Evolutionary conservation across 2,329 filamentous ascomycete species (phyloP).

Genomic region (Trichoderma sp.): DNA sequence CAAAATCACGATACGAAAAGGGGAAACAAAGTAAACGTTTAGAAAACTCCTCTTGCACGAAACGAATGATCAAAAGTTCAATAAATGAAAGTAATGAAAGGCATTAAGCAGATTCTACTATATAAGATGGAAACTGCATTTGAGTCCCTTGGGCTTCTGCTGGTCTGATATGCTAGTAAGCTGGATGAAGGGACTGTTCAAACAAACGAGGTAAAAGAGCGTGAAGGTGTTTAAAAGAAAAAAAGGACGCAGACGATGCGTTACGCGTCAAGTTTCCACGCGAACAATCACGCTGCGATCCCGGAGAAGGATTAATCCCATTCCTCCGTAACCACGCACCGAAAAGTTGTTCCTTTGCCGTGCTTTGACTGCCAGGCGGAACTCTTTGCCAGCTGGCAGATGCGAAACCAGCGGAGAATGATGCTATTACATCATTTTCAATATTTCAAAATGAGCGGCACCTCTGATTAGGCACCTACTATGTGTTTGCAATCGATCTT

Average conservation of each 20-base stretch:
- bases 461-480: too few relatives aligned
- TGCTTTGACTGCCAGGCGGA: neutral
- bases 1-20: neutral
- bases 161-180: neutral
- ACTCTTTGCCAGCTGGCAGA: neutral
- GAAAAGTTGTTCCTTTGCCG: neutral
- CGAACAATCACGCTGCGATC: neutral
- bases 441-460: neutral
- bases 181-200: neutral
- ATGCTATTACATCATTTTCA: neutral
- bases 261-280: slow-evolving; percentile 17
- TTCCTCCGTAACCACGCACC: neutral
- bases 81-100: neutral
- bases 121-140: neutral
- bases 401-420: neutral
- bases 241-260: neutral
- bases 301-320: slow-evolving; percentile 6
- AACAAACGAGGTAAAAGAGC: neutral
- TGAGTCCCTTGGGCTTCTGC: neutral
- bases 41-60: neutral
- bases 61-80: neutral
- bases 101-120: neutral
- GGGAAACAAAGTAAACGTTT: neutral
- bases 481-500: neutral
- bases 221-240: neutral